Percentiles rank a stretch among this genome's conserved stretches.
Conservation (phyloP, 2,329 filamentous ascomycete species). For the Venturia aucupariae region DNA sequence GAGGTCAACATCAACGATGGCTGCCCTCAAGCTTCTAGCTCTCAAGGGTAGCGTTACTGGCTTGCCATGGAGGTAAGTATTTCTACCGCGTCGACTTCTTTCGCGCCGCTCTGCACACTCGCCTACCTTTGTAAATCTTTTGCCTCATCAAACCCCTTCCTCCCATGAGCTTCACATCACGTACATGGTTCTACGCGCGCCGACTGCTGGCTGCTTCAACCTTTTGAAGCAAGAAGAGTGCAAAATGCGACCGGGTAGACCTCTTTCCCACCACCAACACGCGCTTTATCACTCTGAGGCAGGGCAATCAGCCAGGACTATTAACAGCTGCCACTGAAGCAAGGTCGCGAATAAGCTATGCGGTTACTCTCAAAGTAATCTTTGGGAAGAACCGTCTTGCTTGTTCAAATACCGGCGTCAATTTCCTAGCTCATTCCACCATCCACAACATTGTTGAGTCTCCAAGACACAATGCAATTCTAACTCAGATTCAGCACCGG, state of each 20-base stretch:
- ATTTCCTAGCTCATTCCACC: background rate
- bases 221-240: too few species aligned
- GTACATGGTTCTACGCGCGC: background rate
- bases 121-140: background rate
- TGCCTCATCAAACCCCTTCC: background rate
- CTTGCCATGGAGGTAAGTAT: slow-evolving; percentile 5
- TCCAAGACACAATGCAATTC: background rate
- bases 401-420: too few species aligned
- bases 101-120: background rate
- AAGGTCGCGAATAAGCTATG: too few species aligned
- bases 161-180: background rate
- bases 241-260: too few species aligned
- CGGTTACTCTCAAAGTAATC: too few species aligned
- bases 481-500: background rate
- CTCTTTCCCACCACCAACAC: too few species aligned
- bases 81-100: background rate
- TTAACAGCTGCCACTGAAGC: too few species aligned
- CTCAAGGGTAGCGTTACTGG: background rate
- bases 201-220: too few species aligned
- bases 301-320: too few species aligned
- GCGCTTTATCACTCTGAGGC: too few species aligned
- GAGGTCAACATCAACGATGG: background rate
- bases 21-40: background rate
- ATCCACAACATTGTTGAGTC: background rate
- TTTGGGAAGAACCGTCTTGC: too few species aligned